These are phyloP conservation scores for Aphanomyces astaci DNA, from an alignment of 352 stramenopile species.

Conservation along the genomic window DNA sequence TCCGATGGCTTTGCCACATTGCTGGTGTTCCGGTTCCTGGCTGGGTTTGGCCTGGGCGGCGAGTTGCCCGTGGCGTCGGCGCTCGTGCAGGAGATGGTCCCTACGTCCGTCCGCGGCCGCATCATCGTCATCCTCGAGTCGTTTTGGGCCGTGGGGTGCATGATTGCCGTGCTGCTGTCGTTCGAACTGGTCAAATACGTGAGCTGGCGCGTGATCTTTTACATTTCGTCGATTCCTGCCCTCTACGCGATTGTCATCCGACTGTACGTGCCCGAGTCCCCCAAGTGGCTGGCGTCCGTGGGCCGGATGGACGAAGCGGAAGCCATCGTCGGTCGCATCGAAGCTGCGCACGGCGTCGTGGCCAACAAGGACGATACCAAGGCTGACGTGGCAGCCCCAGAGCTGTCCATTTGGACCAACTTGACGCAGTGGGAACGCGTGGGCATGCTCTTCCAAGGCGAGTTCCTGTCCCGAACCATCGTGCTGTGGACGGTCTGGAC, in stretches of 20 bases:
- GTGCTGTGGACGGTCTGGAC: slow-evolving; percentile 69
- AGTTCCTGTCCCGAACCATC: slow-evolving; percentile 44
- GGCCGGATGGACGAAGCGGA: slow-evolving; percentile 55
- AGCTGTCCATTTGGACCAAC: background rate
- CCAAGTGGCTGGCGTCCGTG: slow-evolving; percentile 63
- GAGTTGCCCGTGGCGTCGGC: slow-evolving; percentile 50
- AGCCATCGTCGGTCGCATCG: slow-evolving; percentile 51
- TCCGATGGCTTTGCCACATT: slow-evolving; percentile 47
- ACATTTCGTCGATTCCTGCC: slow-evolving; percentile 42
- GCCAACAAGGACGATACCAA: slow-evolving; percentile 31
- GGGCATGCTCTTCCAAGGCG: slow-evolving; percentile 41
- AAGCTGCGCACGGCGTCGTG: slow-evolving; percentile 42
- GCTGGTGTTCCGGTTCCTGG: slow-evolving; percentile 48
- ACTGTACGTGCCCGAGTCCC: slow-evolving; percentile 51
- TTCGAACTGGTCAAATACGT: slow-evolving; percentile 41
- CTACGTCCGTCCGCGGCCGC: slow-evolving; percentile 43
- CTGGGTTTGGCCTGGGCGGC: slow-evolving; percentile 49
- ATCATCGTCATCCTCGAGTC: slow-evolving; percentile 65
- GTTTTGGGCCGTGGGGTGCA: slow-evolving; percentile 54
- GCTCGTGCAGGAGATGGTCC: slow-evolving; percentile 56
- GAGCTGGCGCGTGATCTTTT: slow-evolving; percentile 55
- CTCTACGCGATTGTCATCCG: slow-evolving; percentile 48
- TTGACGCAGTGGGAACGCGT: slow-evolving; percentile 37
- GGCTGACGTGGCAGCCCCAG: background rate
- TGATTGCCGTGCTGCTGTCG: slow-evolving; percentile 47